Conservation (phyloP, 2,329 filamentous ascomycete genomes). For the Claviceps sp. region DNA sequence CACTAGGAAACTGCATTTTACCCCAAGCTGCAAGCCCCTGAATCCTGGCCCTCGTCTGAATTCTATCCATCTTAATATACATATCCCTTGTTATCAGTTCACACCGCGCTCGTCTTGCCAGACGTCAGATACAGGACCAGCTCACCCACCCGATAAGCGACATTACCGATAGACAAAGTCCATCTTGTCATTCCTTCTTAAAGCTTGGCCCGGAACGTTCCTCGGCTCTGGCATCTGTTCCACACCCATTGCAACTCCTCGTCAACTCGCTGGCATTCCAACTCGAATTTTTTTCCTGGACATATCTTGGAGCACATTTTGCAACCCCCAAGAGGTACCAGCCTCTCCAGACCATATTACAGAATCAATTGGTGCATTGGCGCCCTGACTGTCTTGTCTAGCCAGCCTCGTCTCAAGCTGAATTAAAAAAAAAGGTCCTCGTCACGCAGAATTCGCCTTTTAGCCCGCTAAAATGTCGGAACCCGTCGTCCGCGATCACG, state of each 20-base stretch:
- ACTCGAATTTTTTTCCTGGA: neutral
- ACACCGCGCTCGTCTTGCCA: neutral
- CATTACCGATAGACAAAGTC: neutral
- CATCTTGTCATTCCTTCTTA: neutral
- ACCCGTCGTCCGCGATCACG: slow-evolving; percentile 4
- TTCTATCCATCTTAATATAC: neutral
- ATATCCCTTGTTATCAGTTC: neutral
- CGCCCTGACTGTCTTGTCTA: neutral
- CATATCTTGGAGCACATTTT: neutral
- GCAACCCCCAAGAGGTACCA: neutral
- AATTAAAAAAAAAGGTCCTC: too few relatives aligned
- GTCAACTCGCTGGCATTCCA: neutral
- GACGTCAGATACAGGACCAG: neutral
- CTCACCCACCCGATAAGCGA: neutral
- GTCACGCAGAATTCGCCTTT: neutral
- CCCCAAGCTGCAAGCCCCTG: slow-evolving; percentile 1
- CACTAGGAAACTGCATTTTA: neutral
- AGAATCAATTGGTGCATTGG: neutral
- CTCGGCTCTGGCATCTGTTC: neutral
- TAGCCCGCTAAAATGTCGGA: slow-evolving; percentile 2
- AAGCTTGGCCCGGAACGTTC: neutral
- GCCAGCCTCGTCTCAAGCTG: too few relatives aligned
- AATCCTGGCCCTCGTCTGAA: neutral
- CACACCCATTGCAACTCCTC: neutral
- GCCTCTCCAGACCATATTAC: neutral